Conservation (phyloP, 2,329 filamentous ascomycete species). For the Sporothrix pseudoabietina region DNA sequence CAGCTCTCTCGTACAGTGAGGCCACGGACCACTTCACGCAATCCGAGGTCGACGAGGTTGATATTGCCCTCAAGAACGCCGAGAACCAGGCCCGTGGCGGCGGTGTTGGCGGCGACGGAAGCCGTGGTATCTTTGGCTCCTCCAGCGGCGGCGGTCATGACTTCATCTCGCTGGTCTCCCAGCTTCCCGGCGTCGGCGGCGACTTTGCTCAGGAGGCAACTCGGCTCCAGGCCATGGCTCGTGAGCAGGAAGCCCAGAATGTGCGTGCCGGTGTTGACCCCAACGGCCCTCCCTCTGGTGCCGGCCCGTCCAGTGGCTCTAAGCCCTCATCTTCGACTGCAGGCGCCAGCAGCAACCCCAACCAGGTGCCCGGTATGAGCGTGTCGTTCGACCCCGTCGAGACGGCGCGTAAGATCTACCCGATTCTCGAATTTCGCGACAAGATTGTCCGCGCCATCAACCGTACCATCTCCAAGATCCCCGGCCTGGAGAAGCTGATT, state of each 20-base stretch:
- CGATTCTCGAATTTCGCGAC: conserved; percentile 90
- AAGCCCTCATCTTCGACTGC: conserved; percentile 38
- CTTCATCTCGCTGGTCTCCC: conserved; percentile 72
- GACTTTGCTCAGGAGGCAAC: conserved; percentile 68
- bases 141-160: conserved; percentile 49
- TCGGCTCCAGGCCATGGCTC: conserved; percentile 61
- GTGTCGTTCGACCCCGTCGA: conserved; percentile 76
- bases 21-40: conserved; percentile 83
- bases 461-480: conserved; percentile 84
- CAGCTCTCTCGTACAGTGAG: conserved; percentile 47
- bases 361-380: conserved; percentile 73
- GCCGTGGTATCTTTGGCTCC: conserved; percentile 43
- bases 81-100: conserved; percentile 49
- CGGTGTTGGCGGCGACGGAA: conserved; percentile 36
- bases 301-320: background rate
- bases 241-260: conserved; percentile 65
- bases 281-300: background rate
- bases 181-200: conserved; percentile 71
- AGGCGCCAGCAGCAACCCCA: conserved; percentile 49
- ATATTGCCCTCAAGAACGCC: conserved; percentile 71
- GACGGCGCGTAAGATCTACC: conserved; percentile 81
- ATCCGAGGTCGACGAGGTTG: conserved; percentile 80
- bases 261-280: conserved; percentile 36
- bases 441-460: conserved; percentile 88
- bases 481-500: conserved; percentile 83